These are phyloP conservation scores for Phytophthora hibernalis DNA, from an alignment of 352 stramenopile species.

Conservation along the genomic window DNA sequence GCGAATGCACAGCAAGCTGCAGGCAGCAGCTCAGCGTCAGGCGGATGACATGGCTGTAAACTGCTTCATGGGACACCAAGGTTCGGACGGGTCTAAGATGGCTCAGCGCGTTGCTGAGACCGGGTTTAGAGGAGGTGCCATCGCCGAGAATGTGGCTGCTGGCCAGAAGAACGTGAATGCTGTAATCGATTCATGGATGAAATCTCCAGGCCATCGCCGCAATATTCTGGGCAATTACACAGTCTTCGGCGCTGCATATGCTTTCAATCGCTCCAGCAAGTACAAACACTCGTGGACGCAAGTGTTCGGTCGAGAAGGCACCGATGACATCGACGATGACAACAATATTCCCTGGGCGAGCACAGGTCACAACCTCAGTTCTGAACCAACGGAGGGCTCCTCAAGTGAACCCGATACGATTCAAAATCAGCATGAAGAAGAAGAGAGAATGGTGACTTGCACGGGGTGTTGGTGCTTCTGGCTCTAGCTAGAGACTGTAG, in stretches of 20 bases:
- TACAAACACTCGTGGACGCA: conserved; percentile 63
- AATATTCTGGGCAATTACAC: conserved; percentile 51
- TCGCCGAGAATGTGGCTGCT: conserved; percentile 59
- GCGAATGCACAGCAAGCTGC: conserved; percentile 44
- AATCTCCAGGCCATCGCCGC: conserved; percentile 46
- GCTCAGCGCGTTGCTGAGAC: conserved; percentile 36
- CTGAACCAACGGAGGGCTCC: conserved; percentile 24
- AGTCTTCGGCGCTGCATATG: conserved; percentile 40
- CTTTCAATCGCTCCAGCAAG: conserved; percentile 33
- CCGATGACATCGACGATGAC: conserved; percentile 31
- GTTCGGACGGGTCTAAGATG: conserved; percentile 51
- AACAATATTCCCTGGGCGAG: conserved; percentile 28
- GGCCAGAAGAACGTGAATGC: conserved; percentile 46
- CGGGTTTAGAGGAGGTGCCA: conserved; percentile 48
- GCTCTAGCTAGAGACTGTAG: conserved; percentile 7
- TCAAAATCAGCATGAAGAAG: neutral
- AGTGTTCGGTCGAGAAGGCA: conserved; percentile 41
- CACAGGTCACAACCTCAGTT: conserved; percentile 22
- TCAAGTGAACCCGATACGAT: conserved; percentile 15
- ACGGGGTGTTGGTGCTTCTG: conserved; percentile 31
- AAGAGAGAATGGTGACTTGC: conserved; percentile 24
- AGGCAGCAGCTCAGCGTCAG: conserved; percentile 22
- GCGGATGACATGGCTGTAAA: conserved; percentile 47
- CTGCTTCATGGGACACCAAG: conserved; percentile 55
- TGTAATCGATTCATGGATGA: conserved; percentile 63